phyloP scores from a whole-genome alignment of 371 early-diverging fungal genomes.

The Zancudomyces culisetae region DNA sequence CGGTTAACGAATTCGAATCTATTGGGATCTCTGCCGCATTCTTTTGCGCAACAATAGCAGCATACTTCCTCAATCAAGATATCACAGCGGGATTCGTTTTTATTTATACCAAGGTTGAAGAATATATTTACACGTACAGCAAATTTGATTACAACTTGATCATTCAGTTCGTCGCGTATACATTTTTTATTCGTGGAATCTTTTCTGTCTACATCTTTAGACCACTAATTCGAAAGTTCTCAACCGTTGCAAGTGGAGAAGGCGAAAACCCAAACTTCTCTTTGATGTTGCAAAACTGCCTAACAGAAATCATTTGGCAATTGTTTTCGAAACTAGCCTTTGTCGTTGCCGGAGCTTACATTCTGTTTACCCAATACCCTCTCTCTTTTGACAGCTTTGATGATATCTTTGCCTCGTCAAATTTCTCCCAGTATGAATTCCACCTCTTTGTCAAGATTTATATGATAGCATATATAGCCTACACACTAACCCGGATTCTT shows the following conservation, averaged over 20 bases:
- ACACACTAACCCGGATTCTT: too few species aligned
- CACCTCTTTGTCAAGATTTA: too few species aligned
- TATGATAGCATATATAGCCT: too few species aligned
- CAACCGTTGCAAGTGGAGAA: neutral
- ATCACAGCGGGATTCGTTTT: neutral
- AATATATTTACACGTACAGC: neutral
- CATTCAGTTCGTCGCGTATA: neutral
- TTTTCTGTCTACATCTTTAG: neutral
- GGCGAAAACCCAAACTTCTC: too few species aligned
- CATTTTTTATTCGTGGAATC: neutral
- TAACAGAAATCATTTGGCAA: neutral
- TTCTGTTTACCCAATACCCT: neutral
- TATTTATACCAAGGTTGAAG: neutral
- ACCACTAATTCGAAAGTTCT: neutral
- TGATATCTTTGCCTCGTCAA: too few species aligned
- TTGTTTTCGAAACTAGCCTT: neutral
- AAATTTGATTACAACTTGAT: neutral
- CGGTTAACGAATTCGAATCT: neutral
- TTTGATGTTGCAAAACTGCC: neutral
- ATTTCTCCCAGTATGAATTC: too few species aligned
- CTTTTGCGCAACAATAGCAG: neutral
- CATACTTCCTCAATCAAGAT: neutral
- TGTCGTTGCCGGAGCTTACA: neutral
- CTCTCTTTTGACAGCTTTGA: too few species aligned
- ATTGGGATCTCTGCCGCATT: neutral